A percentile compares a stretch with the other conserved stretches of the same genome.
Conservation (phyloP, 164 flowering plant species). For the Piper betle region DNA sequence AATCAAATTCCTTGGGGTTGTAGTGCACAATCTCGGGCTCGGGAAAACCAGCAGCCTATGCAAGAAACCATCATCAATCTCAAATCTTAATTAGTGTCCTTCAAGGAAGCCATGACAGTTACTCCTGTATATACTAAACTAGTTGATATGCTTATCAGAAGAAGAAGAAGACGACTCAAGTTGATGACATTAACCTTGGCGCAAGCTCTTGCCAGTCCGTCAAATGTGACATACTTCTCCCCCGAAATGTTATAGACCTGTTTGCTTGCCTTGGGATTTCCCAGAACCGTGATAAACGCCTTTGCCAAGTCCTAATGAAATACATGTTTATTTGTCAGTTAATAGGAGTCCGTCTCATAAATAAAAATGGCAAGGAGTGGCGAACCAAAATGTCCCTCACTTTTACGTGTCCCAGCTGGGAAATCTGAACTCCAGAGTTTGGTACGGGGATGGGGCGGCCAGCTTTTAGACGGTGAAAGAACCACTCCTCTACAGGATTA, state of each 20-base stretch:
- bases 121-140: too few species aligned
- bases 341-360: too few species aligned
- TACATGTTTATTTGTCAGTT: too few species aligned
- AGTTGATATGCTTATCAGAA: too few species aligned
- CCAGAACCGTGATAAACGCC: slow-evolving; percentile 74
- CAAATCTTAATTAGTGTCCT: not conserved
- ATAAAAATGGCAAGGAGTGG: not conserved
- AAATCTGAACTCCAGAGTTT: slow-evolving; percentile 70
- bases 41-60: slow-evolving; percentile 95
- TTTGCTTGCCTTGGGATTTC: slow-evolving; percentile 81
- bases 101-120: too few species aligned
- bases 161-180: too few species aligned
- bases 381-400: slow-evolving; percentile 12
- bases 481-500: slow-evolving; percentile 99
- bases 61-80: not conserved
- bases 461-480: slow-evolving; percentile 92
- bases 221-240: slow-evolving; percentile 85
- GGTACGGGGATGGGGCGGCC: slow-evolving; percentile 98
- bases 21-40: slow-evolving; percentile 88
- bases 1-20: slow-evolving; percentile 87
- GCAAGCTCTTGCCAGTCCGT: slow-evolving; percentile 89
- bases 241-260: slow-evolving; percentile 96
- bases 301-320: slow-evolving; percentile 70
- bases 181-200: slow-evolving; percentile 72
- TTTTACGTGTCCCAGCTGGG: slow-evolving; percentile 96